Percentiles rank a stretch among this genome's conserved stretches.
Evolutionary conservation across 2,329 filamentous ascomycete species (phyloP).

Genomic region (Pseudogymnoascus sp.): DNA sequence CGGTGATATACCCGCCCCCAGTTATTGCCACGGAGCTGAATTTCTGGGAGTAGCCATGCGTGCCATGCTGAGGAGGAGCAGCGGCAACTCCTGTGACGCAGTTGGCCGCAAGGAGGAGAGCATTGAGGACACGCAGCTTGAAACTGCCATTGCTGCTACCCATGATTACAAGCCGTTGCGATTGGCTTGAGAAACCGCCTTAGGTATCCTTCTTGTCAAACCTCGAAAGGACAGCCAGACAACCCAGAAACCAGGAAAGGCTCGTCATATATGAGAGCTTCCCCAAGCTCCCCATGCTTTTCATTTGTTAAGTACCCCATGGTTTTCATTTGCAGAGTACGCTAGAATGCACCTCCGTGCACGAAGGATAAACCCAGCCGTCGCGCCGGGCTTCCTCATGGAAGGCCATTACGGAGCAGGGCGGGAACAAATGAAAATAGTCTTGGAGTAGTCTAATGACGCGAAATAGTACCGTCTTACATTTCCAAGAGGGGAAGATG

Average conservation of each 20-base stretch:
- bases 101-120: background rate
- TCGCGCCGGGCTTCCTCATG: background rate
- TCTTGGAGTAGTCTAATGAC: background rate
- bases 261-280: background rate
- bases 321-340: background rate
- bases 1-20: conserved; percentile 15
- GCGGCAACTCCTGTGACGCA: background rate
- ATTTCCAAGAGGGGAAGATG: background rate
- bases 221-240: background rate
- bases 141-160: background rate
- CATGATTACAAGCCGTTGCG: background rate
- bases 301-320: background rate
- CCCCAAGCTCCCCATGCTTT: background rate
- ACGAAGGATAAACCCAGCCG: background rate
- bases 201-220: background rate
- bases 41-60: conserved; percentile 8
- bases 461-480: background rate
- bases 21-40: conserved; percentile 14
- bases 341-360: background rate
- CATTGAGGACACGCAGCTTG: background rate
- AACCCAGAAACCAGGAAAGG: background rate
- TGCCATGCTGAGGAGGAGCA: background rate
- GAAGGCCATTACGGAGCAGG: background rate
- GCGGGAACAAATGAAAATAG: background rate
- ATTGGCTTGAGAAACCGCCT: background rate